Conservation (phyloP, 192 early-diverging fungal genomes). For the Backusella macrospora region DNA sequence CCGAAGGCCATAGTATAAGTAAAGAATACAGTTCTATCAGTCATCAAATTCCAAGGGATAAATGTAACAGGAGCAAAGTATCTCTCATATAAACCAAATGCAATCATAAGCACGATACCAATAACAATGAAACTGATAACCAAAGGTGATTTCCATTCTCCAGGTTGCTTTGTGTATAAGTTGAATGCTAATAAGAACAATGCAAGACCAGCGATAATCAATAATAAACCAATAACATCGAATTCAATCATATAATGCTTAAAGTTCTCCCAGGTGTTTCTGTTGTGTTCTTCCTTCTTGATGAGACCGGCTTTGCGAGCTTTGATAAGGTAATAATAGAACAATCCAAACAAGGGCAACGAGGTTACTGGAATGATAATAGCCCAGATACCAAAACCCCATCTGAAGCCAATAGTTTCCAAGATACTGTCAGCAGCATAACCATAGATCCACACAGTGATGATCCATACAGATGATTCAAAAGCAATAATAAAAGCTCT, state of each 20-base stretch:
- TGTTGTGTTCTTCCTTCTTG: constrained; percentile 16
- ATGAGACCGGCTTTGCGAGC: constrained; percentile 21
- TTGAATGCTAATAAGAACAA: constrained; percentile 24
- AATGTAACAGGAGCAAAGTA: background rate
- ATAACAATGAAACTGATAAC: constrained; percentile 22
- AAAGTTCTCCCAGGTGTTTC: background rate
- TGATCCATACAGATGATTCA: constrained; percentile 11
- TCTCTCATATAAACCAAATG: constrained; percentile 8
- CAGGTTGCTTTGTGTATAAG: background rate
- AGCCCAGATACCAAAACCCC: constrained; percentile 30
- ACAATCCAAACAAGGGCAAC: constrained; percentile 15
- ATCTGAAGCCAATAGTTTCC: constrained; percentile 21
- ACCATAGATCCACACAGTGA: constrained; percentile 20
- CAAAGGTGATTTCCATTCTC: constrained; percentile 19
- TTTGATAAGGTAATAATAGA: constrained; percentile 18
- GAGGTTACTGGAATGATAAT: constrained; percentile 14
- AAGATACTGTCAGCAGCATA: constrained; percentile 21
- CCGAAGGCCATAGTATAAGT: constrained; percentile 14
- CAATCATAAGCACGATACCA: constrained; percentile 8
- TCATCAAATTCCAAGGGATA: constrained; percentile 15
- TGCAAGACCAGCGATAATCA: constrained; percentile 22
- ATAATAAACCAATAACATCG: constrained; percentile 14
- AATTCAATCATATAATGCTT: constrained; percentile 3
- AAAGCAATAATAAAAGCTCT: constrained; percentile 21
- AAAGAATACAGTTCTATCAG: constrained; percentile 12